Conservation (phyloP, 1,139 yeast genomes). For the Scheffersomyces parashehatae region DNA sequence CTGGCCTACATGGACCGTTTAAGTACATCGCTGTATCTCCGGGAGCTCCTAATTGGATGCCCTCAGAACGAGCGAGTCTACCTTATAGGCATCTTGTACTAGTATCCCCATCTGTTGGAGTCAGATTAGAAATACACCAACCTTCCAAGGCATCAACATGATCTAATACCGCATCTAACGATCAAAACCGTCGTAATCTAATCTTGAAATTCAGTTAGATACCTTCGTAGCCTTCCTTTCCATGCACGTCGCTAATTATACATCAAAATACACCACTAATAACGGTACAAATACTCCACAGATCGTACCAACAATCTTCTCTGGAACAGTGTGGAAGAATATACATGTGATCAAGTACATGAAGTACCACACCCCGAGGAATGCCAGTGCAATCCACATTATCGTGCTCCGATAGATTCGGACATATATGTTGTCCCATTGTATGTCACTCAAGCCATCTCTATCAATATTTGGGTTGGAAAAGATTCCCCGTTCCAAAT, state of each 20-base stretch:
- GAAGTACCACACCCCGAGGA: conserved; percentile 41
- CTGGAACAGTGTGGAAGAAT: conserved; percentile 62
- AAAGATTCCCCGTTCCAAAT: background rate
- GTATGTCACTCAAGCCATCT: background rate
- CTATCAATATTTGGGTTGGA: background rate
- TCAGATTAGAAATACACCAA: too few relatives aligned
- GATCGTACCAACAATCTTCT: conserved; percentile 53
- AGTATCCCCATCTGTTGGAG: too few relatives aligned
- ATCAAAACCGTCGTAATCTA: too few relatives aligned
- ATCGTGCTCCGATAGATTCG: background rate
- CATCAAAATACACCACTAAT: conserved; percentile 1
- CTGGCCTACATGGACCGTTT: too few relatives aligned
- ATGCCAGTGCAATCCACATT: conserved; percentile 8
- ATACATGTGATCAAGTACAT: conserved; percentile 54
- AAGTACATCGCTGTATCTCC: too few relatives aligned
- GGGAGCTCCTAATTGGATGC: too few relatives aligned
- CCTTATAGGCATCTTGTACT: too few relatives aligned
- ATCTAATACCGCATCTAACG: too few relatives aligned
- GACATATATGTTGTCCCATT: background rate
- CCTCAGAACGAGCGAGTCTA: too few relatives aligned
- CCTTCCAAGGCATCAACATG: too few relatives aligned
- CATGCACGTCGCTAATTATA: background rate
- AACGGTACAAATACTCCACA: conserved; percentile 48
- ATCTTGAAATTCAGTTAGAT: too few relatives aligned
- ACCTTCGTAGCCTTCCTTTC: too few relatives aligned